phyloP scores from a whole-genome alignment of 176 grass and related monocot genomes.

The Guadua angustifolia region DNA sequence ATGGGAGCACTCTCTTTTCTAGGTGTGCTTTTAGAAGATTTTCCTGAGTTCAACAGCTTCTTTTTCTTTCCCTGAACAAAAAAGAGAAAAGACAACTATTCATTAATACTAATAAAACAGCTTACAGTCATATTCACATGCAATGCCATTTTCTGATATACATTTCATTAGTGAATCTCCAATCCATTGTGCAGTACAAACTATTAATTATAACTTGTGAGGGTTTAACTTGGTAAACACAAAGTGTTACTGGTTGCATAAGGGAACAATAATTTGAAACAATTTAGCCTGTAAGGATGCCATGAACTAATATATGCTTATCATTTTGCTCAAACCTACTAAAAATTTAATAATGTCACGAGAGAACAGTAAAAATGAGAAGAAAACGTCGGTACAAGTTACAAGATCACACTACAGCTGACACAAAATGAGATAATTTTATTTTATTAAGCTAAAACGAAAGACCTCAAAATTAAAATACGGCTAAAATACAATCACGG shows the following conservation, averaged over 20 bases:
- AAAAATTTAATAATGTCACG: not conserved
- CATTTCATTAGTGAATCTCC: not conserved
- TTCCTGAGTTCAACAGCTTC: conserved; percentile 46
- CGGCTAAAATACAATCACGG: not conserved
- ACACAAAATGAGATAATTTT: not conserved
- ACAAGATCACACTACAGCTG: not conserved
- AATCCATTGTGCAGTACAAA: not conserved
- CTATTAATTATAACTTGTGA: not conserved
- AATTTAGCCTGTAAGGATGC: not conserved
- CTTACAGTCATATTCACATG: not conserved
- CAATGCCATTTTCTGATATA: not conserved
- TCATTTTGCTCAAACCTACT: not conserved
- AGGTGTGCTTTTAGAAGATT: conserved; percentile 23
- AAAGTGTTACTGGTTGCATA: not conserved
- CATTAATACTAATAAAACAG: not conserved
- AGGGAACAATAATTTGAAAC: not conserved
- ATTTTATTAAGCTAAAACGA: not conserved
- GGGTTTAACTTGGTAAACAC: conserved; percentile 12
- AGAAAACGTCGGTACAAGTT: not conserved
- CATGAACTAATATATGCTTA: not conserved
- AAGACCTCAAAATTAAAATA: not conserved
- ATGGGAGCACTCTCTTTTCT: conserved; percentile 36
- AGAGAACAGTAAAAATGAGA: not conserved
- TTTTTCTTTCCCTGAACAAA: conserved; percentile 61
- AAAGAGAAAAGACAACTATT: not conserved